Evolutionary conservation across 1,284 basidiomycete species (phyloP).

Genomic region (Cutaneotrichosporon cutaneum): DNA sequence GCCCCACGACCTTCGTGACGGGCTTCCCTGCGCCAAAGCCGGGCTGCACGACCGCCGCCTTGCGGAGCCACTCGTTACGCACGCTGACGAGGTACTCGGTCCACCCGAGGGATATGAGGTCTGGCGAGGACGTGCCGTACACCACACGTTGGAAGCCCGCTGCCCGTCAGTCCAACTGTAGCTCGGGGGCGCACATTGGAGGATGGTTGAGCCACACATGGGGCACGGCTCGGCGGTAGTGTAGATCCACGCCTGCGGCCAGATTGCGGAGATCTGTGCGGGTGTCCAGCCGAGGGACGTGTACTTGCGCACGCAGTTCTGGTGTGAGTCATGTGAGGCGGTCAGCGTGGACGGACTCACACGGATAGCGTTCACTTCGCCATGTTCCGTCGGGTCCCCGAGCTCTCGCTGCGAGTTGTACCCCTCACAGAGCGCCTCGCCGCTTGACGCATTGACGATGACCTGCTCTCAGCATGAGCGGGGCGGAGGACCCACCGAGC

Average conservation of each 20-base stretch:
- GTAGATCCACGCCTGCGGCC: conserved; percentile 14
- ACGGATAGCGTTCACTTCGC: conserved; percentile 7
- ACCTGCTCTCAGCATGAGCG: conserved; percentile 1
- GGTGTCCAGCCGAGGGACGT: conserved; percentile 4
- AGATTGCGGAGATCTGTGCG: conserved; percentile 6
- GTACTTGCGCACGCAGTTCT: conserved; percentile 11
- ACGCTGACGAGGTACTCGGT: conserved; percentile 12
- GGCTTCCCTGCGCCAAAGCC: conserved; percentile 5
- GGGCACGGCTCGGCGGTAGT: conserved; percentile 13
- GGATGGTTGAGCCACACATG: conserved; percentile 9
- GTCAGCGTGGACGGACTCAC: neutral
- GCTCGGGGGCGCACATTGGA: conserved; percentile 3
- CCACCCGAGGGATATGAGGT: conserved; percentile 4
- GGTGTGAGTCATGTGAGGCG: neutral
- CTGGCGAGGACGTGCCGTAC: conserved; percentile 7
- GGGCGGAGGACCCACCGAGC: conserved; percentile 1
- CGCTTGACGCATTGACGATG: conserved; percentile 7
- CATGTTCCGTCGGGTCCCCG: conserved; percentile 14
- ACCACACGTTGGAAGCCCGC: conserved; percentile 10
- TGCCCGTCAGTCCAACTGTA: neutral
- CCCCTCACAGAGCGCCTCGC: conserved; percentile 8
- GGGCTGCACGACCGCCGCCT: conserved; percentile 5
- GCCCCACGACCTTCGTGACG: conserved; percentile 2
- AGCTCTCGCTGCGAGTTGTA: conserved; percentile 10
- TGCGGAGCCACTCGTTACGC: conserved; percentile 8